These are phyloP conservation scores for Aspergillus baeticus DNA, from an alignment of 495 filamentous ascomycete species.

Conservation along the genomic window DNA sequence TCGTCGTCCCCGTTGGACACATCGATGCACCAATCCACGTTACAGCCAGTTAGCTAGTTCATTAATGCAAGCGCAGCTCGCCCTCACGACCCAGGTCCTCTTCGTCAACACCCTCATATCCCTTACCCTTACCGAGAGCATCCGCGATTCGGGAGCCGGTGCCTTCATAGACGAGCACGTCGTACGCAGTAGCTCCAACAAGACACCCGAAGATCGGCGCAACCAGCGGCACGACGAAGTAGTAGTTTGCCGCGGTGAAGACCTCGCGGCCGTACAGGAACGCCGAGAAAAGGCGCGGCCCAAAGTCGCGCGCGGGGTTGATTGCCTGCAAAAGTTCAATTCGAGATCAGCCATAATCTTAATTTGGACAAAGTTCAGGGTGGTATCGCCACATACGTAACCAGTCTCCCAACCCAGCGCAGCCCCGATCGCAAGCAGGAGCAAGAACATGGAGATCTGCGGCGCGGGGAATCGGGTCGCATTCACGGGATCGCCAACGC, in stretches of 20 bases:
- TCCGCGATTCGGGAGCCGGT: slow-evolving; percentile 33
- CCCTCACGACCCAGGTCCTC: too few relatives aligned
- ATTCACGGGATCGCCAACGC: slow-evolving; percentile 30
- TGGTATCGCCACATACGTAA: slow-evolving; percentile 32
- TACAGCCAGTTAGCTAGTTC: too few relatives aligned
- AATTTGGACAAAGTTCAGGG: background rate
- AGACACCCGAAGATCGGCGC: slow-evolving; percentile 34
- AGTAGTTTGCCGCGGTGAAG: slow-evolving; percentile 31
- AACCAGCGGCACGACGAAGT: slow-evolving; percentile 35
- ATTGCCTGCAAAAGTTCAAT: slow-evolving; percentile 33
- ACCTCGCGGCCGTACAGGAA: slow-evolving; percentile 34
- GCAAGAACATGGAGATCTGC: slow-evolving; percentile 31
- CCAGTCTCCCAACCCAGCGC: slow-evolving; percentile 38
- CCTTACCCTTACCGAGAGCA: slow-evolving; percentile 29
- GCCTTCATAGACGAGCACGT: slow-evolving; percentile 31
- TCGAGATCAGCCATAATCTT: too few relatives aligned
- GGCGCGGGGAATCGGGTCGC: slow-evolving; percentile 26
- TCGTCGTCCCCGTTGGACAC: too few relatives aligned
- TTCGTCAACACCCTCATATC: background rate
- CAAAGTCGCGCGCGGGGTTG: slow-evolving; percentile 37
- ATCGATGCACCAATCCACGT: too few relatives aligned
- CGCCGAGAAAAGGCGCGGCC: slow-evolving; percentile 35
- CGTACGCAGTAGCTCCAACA: slow-evolving; percentile 29
- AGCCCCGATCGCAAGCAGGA: slow-evolving; percentile 33
- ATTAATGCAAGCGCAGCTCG: slow-evolving; percentile 27